phyloP scores from a whole-genome alignment of 208 protist species.

The Ichthyophonus hoferi region DNA sequence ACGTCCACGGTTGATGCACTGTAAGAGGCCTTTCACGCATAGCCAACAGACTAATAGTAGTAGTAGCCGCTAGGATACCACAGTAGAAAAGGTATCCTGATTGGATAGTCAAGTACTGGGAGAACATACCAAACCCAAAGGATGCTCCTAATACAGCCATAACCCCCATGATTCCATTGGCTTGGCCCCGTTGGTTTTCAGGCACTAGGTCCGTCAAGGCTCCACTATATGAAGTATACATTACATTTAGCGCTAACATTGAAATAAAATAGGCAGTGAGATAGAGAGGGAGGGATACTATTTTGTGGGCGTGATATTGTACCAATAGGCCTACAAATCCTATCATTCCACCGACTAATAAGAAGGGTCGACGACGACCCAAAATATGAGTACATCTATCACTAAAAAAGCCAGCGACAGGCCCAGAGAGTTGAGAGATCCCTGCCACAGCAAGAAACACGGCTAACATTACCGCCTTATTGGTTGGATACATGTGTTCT shows the following conservation, averaged over 20 bases:
- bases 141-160: conserved; percentile 15
- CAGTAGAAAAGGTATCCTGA: conserved; percentile 7
- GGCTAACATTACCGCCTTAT: conserved; percentile 24
- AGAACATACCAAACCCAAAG: conserved; percentile 22
- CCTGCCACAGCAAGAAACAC: conserved; percentile 8
- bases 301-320: background rate
- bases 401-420: conserved; percentile 20
- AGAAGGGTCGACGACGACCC: conserved; percentile 5
- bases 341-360: background rate
- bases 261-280: background rate
- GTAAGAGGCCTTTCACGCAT: background rate
- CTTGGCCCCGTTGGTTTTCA: background rate
- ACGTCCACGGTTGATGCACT: background rate
- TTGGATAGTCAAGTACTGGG: background rate
- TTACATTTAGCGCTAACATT: conserved; percentile 19
- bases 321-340: background rate
- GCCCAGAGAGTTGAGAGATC: conserved; percentile 27
- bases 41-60: background rate
- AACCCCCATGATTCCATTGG: conserved; percentile 17
- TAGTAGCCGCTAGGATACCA: background rate
- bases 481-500: background rate
- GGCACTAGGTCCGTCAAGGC: conserved; percentile 13
- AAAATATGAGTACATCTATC: conserved; percentile 10
- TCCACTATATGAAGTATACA: conserved; percentile 17
- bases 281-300: background rate